A percentile compares a stretch with the other conserved stretches of the same genome.
phyloP scores from a whole-genome alignment of 2,329 filamentous ascomycete species.

The Xylaria sp. region DNA sequence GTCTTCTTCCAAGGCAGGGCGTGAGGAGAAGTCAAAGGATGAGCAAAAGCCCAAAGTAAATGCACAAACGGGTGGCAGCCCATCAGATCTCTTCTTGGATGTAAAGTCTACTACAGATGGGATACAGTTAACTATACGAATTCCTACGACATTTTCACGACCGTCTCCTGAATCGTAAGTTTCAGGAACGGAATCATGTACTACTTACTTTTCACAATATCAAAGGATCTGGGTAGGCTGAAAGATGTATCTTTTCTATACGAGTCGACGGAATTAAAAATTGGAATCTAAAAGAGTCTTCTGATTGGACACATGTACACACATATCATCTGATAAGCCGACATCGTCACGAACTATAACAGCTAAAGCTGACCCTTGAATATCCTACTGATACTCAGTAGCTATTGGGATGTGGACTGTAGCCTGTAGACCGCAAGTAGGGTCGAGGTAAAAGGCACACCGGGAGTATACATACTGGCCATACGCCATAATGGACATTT shows the following conservation, averaged over 20 bases:
- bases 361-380: neutral
- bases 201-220: neutral
- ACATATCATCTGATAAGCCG: no score
- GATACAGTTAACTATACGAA: conserved; percentile 68
- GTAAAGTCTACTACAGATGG: conserved; percentile 67
- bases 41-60: conserved; percentile 47
- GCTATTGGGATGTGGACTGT: no score
- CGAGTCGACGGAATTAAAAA: neutral
- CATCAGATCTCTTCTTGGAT: conserved; percentile 67
- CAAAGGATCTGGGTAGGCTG: neutral
- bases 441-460: neutral
- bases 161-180: conserved; percentile 38
- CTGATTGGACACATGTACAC: neutral
- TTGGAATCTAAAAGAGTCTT: neutral
- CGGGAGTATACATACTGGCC: neutral
- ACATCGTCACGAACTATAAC: neutral
- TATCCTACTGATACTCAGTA: neutral
- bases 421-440: neutral
- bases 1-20: neutral
- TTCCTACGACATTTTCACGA: conserved; percentile 64
- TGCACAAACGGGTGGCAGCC: conserved; percentile 56
- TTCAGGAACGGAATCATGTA: neutral
- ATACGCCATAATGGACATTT: neutral
- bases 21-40: conserved; percentile 42
- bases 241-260: neutral